These are phyloP conservation scores for Ascochyta clinopodiicola DNA, from an alignment of 2,329 filamentous ascomycete species.

Conservation along the genomic window DNA sequence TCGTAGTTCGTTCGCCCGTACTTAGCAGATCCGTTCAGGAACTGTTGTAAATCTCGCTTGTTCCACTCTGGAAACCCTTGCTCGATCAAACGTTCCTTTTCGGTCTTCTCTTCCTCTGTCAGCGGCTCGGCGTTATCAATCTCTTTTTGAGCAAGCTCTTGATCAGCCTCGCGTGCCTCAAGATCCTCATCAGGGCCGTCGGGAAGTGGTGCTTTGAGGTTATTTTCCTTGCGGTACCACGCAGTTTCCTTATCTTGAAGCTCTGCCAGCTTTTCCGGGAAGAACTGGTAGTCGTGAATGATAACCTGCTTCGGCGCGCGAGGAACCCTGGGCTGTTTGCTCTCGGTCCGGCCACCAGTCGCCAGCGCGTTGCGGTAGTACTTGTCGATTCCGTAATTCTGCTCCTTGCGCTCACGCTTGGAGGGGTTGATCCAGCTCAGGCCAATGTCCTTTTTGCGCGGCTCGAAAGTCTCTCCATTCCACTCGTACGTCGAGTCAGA, in stretches of 20 bases:
- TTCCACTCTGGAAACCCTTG: constrained; percentile 96
- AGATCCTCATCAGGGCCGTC: constrained; percentile 89
- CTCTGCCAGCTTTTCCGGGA: constrained; percentile 80
- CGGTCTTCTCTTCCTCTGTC: constrained; percentile 85
- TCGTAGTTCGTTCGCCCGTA: constrained; percentile 88
- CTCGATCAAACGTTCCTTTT: constrained; percentile 81
- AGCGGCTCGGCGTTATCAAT: constrained; percentile 91
- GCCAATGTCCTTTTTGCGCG: constrained; percentile 81
- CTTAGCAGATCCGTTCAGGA: constrained; percentile 92
- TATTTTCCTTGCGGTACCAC: constrained; percentile 93
- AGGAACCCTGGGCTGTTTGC: constrained; percentile 94
- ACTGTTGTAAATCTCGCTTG: constrained; percentile 96
- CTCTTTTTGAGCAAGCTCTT: constrained; percentile 84
- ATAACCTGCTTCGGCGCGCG: constrained; percentile 89
- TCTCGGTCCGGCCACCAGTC: constrained; percentile 77
- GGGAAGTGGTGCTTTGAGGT: constrained; percentile 88
- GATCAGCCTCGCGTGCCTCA: constrained; percentile 84
- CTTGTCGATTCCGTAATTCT: constrained; percentile 98
- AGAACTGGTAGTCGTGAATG: constrained; percentile 98
- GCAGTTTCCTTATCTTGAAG: constrained; percentile 97
- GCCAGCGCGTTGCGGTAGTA: constrained; percentile 94
- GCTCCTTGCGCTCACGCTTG: constrained; percentile 97
- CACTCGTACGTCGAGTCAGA: constrained; percentile 98
- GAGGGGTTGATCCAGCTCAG: constrained; percentile 97
- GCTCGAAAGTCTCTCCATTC: constrained; percentile 97